Evolutionary conservation across 106 monocot genomes (phyloP).

Genomic region (Dactylorhiza incarnata): DNA sequence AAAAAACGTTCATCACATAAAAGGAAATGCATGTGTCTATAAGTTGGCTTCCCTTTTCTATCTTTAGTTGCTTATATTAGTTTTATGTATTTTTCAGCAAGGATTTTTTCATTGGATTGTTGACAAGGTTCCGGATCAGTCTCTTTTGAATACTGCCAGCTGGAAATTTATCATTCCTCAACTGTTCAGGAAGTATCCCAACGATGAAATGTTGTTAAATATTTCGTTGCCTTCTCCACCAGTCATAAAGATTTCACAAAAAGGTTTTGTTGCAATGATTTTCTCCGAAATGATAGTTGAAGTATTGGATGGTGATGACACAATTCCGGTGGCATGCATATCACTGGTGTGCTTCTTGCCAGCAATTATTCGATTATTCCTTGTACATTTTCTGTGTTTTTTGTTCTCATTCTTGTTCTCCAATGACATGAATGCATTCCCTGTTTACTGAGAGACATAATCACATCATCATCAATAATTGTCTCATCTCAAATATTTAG

Average conservation of each 20-base stretch:
- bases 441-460: no score
- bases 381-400: not conserved
- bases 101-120: slow-evolving; percentile 80
- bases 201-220: slow-evolving; percentile 81
- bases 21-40: not conserved
- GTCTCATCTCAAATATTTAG: no score
- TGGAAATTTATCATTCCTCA: slow-evolving; percentile 81
- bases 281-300: slow-evolving; percentile 58
- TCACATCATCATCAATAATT: no score
- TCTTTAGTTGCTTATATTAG: not conserved
- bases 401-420: not conserved
- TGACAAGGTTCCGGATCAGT: slow-evolving; percentile 75
- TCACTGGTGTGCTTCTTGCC: slow-evolving; percentile 46
- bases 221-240: slow-evolving; percentile 70
- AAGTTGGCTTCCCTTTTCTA: not conserved
- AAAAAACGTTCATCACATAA: not conserved
- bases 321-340: slow-evolving; percentile 85
- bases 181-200: slow-evolving; percentile 79
- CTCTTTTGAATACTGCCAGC: slow-evolving; percentile 73
- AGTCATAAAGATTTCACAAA: slow-evolving; percentile 27
- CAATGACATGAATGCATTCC: not conserved
- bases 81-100: slow-evolving; percentile 37
- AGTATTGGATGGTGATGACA: slow-evolving; percentile 45
- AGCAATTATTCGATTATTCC: not conserved
- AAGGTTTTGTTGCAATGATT: slow-evolving; percentile 48